These are phyloP conservation scores for Fusarium sp. DNA, from an alignment of 2,329 filamentous ascomycete genomes.

Conservation along the genomic window DNA sequence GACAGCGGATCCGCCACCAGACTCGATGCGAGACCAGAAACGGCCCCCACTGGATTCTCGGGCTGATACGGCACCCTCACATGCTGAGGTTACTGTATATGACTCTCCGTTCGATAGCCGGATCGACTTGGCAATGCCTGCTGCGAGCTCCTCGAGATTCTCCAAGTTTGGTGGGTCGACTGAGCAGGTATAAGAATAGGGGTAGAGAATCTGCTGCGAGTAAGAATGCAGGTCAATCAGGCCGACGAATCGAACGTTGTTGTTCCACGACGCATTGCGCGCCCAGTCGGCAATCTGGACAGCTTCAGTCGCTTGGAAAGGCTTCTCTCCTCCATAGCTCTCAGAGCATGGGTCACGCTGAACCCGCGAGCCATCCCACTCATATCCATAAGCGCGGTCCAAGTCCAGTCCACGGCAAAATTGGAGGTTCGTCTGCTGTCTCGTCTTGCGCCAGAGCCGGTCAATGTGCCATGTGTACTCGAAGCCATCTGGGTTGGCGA, in stretches of 20 bases:
- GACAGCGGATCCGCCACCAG: constrained; percentile 82
- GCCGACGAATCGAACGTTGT: constrained; percentile 79
- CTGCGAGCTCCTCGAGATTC: constrained; percentile 87
- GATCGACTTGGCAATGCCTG: constrained; percentile 89
- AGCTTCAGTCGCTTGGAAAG: constrained; percentile 86
- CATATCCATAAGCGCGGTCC: constrained; percentile 83
- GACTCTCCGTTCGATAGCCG: constrained; percentile 77
- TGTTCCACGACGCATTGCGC: constrained; percentile 75
- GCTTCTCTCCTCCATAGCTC: constrained; percentile 80
- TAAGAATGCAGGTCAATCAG: constrained; percentile 94
- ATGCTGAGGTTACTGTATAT: constrained; percentile 83
- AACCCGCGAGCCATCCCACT: constrained; percentile 75
- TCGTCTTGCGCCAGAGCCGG: constrained; percentile 92
- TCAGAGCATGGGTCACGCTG: constrained; percentile 86
- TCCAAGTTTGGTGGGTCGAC: constrained; percentile 83
- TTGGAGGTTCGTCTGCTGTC: constrained; percentile 79
- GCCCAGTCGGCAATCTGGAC: constrained; percentile 81
- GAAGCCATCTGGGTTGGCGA: constrained; percentile 92
- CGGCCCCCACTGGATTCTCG: constrained; percentile 37
- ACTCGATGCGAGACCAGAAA: constrained; percentile 65
- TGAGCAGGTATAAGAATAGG: constrained; percentile 85
- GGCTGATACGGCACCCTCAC: constrained; percentile 72
- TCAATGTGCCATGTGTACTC: constrained; percentile 93
- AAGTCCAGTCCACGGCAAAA: constrained; percentile 91
- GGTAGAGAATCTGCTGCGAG: constrained; percentile 92